phyloP scores from a whole-genome alignment of 140 eudicot species.

The Stevia rebaudiana region DNA sequence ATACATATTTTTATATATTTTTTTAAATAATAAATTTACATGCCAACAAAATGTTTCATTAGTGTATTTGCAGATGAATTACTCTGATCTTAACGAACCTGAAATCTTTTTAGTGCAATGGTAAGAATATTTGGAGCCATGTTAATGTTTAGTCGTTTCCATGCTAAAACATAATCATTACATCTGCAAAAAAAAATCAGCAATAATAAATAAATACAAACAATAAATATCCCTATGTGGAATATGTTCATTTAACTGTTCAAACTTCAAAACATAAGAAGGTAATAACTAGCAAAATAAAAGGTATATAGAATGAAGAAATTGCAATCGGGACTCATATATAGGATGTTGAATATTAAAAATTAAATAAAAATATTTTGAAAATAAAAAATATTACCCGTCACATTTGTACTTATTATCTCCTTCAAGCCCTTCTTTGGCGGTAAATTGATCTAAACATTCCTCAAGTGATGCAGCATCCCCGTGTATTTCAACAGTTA shows the following conservation, averaged over 20 bases:
- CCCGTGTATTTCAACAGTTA: constrained; percentile 91
- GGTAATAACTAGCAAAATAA: not conserved
- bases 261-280: not conserved
- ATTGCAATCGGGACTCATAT: not conserved
- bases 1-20: not conserved
- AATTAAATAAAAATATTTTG: too few relatives aligned
- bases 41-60: not conserved
- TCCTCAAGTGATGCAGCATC: constrained; percentile 81
- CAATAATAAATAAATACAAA: not conserved
- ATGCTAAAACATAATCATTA: constrained; percentile 75
- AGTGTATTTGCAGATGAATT: not conserved
- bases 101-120: constrained; percentile 86
- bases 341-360: not conserved
- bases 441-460: constrained; percentile 84
- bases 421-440: constrained; percentile 80
- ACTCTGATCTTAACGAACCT: too few relatives aligned
- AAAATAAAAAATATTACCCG: constrained; percentile 44
- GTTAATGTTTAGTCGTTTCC: constrained; percentile 67
- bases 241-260: not conserved
- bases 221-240: not conserved
- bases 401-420: constrained; percentile 91
- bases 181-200: constrained; percentile 57
- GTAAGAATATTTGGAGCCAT: constrained; percentile 85
- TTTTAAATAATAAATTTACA: not conserved
- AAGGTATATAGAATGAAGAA: constrained; percentile 1